Percentiles rank a stretch among this genome's conserved stretches.
These are phyloP conservation scores for Gryganskiella cystojenkinii DNA, from an alignment of 192 early-diverging fungal genomes.

Conservation along the genomic window DNA sequence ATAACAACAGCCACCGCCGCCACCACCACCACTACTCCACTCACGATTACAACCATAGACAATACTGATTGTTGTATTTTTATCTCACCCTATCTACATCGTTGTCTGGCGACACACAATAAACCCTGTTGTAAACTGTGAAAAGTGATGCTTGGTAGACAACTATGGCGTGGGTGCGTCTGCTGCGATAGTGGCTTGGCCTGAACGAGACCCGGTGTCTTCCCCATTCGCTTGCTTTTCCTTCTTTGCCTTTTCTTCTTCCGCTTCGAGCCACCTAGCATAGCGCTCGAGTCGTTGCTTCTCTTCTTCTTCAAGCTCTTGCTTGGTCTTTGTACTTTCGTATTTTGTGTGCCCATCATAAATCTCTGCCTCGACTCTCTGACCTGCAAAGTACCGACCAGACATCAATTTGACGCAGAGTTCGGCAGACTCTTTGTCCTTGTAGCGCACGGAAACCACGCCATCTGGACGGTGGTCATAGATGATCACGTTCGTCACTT, in stretches of 20 bases:
- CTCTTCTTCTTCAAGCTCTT: conserved; percentile 79
- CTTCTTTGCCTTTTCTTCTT: conserved; percentile 24
- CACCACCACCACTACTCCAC: not conserved
- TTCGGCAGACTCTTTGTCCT: conserved; percentile 78
- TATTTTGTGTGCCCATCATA: conserved; percentile 89
- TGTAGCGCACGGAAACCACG: conserved; percentile 90
- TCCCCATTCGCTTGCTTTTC: not conserved
- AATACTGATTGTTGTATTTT: conserved; percentile 25
- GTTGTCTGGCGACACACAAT: too few relatives aligned
- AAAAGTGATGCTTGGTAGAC: not conserved
- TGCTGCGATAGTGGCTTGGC: conserved; percentile 8
- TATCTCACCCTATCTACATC: too few relatives aligned
- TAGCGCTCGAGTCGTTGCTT: conserved; percentile 85
- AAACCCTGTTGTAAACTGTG: not conserved
- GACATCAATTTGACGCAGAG: conserved; percentile 91
- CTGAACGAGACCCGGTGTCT: not conserved
- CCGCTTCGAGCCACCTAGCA: conserved; percentile 88
- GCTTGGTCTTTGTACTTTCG: conserved; percentile 62
- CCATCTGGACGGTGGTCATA: conserved; percentile 90
- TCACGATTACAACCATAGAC: too few relatives aligned
- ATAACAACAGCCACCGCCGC: too few relatives aligned
- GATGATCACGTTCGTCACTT: conserved; percentile 93
- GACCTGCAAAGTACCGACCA: conserved; percentile 90
- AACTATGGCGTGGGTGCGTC: conserved; percentile 40
- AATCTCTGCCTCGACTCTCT: conserved; percentile 78